Evolutionary conservation across 2,329 filamentous ascomycete species (phyloP), one percentile per base, ranked within the genome.

Genomic region (Aspergillus awamori): DNA sequence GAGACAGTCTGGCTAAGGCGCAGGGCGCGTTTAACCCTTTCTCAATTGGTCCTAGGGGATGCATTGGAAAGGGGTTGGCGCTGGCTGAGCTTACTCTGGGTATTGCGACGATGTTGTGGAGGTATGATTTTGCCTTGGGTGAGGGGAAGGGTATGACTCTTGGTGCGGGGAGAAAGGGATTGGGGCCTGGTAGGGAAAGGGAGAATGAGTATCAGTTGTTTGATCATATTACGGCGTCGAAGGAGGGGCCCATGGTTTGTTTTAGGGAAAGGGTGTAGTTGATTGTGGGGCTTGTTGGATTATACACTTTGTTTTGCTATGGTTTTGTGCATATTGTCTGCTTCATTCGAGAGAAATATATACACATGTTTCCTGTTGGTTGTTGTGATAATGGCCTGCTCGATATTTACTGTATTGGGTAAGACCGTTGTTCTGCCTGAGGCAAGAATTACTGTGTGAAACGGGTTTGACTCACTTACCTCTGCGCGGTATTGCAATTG

Each of bases 41-140:
- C 41, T 65, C 62, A 10, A 53, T 70, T 28, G 72, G 72, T 0
- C 63, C 65, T 1, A 45, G 69, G 11, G 60, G 62, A 1, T 74
- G 72, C 52, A 61, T 72, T 43, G 71, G 72, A 0, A 70, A 69
- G 54, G 58, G 53, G 2, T 56, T 74, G 28, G 72, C 72, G 10
- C 57, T 66, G n/a, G 61, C 62, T 17, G 69, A 74, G 62, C 26
- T 72, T 45, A 60, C 49, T 8, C 24, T 73, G 28, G 62, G 65
- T 0, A 24, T 75, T 22, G 73, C 68, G 1, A 39, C 48, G 8
- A 45, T 63, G 20, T 39, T 66, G 8, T 62, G 24, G 26, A 41
- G 33, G 43, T 65, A 48, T 56, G 58, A 60, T 6, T 49, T 60
- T 36, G 41, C 33, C 0, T 28, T 47, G 15, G 36, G 51, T 0